A percentile compares a stretch with the other conserved stretches of the same genome.
Evolutionary conservation across 164 flowering plant species (phyloP).

Genomic region (Umbilicus rupestris): DNA sequence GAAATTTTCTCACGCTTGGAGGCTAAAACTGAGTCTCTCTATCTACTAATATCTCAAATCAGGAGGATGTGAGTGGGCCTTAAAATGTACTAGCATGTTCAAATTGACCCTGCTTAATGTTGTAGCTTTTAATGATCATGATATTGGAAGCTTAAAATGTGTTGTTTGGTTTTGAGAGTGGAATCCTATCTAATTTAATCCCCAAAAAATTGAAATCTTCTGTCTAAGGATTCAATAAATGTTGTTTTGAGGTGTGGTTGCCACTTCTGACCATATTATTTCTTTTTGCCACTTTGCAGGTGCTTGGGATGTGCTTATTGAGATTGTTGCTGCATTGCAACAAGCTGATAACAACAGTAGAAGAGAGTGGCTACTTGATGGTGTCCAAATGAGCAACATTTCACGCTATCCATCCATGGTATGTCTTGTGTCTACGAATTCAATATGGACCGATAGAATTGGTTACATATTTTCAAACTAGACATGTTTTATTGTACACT

Average conservation of each 20-base stretch:
- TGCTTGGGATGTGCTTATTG: conserved; percentile 65
- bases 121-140: not conserved
- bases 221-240: not conserved
- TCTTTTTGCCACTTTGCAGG: conserved; percentile 33
- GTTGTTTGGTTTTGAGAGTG: not conserved
- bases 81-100: not conserved
- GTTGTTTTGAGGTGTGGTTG: not conserved
- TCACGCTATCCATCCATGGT: conserved; percentile 78
- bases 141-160: not conserved
- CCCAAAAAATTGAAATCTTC: not conserved
- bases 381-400: conserved; percentile 69
- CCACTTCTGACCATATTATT: not conserved
- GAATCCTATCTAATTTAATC: not conserved
- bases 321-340: conserved; percentile 62
- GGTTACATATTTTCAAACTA: not conserved
- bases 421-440: conserved; percentile 9
- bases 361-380: conserved; percentile 76
- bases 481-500: too few relatives aligned
- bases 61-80: not conserved
- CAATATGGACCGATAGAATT: not conserved
- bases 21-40: not conserved
- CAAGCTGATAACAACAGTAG: conserved; percentile 45
- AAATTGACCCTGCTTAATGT: not conserved
- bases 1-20: not conserved
- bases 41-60: not conserved